Evolutionary conservation across 2,329 filamentous ascomycete species (phyloP), one percentile per base, ranked within the genome.

Genomic region (Verticillium longisporum): DNA sequence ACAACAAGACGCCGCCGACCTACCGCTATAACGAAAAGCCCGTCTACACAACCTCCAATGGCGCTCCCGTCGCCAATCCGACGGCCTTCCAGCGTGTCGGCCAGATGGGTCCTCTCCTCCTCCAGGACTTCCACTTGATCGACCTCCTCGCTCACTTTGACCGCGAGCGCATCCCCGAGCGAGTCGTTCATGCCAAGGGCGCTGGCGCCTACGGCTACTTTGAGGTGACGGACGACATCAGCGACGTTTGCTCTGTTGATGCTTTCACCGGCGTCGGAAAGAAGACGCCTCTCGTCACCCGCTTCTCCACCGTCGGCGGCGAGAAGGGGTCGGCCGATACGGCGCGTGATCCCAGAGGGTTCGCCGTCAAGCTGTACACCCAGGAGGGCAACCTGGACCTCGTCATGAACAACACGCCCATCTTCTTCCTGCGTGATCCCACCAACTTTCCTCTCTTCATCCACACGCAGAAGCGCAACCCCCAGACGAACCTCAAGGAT

Each of bases 251-350:
- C 6, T 74, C 76, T 2, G 81, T 83, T 36, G 71, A 77, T 60
- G 77, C 83, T 61, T 83, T 87, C 68, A 81, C 77, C 68, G 77
- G 83, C 61, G 78, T 84, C 59, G 89, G 88, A 66, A 91, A 91
- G 77, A 84, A 84, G 72, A 90, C 88, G 57, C 84, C 87, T 15
- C 73, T 88, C 64, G 81, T 88, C 1, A 81, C 83, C 54, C 85
- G 90, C 4, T 91, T 92, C 74, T 91, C 88, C 0, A 92, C 89
- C 1, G 89, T 92, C 4, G 88, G 88, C 70, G 88, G 88, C 62
- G 88, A 91, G 73, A 85, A 84, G 62, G 88, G 88, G 6, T 90
- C 86, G 4, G 81, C 88, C 61, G 89, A 92, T 68, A 86, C 84
- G 65, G 88, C 87, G 36, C 84, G 89, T 62, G 89, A 92, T 66